Evolutionary conservation across 2,329 filamentous ascomycete genomes (phyloP).

Genomic region (Coniochaeta hoffmannii): DNA sequence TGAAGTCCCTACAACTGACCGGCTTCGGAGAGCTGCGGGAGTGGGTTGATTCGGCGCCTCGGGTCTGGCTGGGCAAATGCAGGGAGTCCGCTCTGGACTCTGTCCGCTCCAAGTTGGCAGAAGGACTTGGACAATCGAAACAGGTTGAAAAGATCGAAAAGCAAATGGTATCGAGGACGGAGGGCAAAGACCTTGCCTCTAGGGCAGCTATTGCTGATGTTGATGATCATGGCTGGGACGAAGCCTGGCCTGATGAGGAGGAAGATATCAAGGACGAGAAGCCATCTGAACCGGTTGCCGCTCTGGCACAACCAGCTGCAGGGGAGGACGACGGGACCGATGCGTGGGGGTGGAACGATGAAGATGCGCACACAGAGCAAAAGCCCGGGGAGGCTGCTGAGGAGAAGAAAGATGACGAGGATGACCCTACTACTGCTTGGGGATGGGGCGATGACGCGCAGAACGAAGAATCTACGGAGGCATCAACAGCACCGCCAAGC

Average conservation of each 20-base stretch:
- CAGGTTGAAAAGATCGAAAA: constrained; percentile 80
- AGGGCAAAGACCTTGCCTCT: constrained; percentile 57
- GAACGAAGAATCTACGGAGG: constrained; percentile 15
- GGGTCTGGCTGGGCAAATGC: constrained; percentile 79
- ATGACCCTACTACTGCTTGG: constrained; percentile 63
- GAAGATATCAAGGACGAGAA: constrained; percentile 23
- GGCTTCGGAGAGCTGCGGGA: constrained; percentile 57
- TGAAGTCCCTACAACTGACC: constrained; percentile 58
- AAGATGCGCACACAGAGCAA: constrained; percentile 16
- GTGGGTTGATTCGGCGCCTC: constrained; percentile 75
- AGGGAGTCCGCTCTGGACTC: constrained; percentile 71
- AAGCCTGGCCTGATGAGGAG: constrained; percentile 70
- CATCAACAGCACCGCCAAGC: background rate
- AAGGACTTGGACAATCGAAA: constrained; percentile 56
- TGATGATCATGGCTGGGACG: constrained; percentile 62
- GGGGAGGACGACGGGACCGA: constrained; percentile 27
- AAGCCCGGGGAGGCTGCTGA: constrained; percentile 22
- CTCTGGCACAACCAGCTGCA: constrained; percentile 7
- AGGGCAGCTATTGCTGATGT: constrained; percentile 36
- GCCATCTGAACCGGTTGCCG: background rate
- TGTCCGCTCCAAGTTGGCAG: constrained; percentile 61
- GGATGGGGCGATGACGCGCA: constrained; percentile 72
- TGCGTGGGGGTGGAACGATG: constrained; percentile 27
- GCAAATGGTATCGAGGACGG: constrained; percentile 61
- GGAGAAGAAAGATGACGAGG: constrained; percentile 27